Evolutionary conservation across 1,284 basidiomycete species (phyloP), one percentile per base, ranked within the genome.

Genomic region (Erythrobasidium hasegawianum): DNA sequence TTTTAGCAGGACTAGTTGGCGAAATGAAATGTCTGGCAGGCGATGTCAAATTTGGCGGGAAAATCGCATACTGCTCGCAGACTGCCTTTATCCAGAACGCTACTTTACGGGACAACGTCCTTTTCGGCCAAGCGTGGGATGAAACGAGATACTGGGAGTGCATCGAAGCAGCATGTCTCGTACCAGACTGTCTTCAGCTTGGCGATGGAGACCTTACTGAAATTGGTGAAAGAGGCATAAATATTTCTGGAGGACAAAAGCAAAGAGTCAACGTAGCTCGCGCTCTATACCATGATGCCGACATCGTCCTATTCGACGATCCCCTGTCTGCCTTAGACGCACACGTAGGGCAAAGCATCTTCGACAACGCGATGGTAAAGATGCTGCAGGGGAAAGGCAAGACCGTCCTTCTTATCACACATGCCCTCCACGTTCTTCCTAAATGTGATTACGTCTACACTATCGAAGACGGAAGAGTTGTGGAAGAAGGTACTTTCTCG

Each of bases 11-110:
- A 1, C 78, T 89, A 24, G 83, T 89, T 38, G 87, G 87, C 9
- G 87, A 89, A 77, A 89, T 89, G 87, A 80, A 83, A 41, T 79
- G 78, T 47, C 75, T 80, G 0, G 72, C 76, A 2, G 88, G 87
- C 0, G 75, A 77, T 1, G 82, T 87, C 45, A 53, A 57, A 5
- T 72, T 72, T 29, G 69, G 71, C 14, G 70, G 70, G 0, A 59
- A 69, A n/a, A 64, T 77, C 56, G 71, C 72, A 16, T 76, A 75
- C 49, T 72, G 72, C 4, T 61, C 74, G 0, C 74, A 92, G 76
- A 85, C 81, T 20, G 87, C 90, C 1, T 95, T 91, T 90, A 93
- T 95, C 58, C 90, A 92, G 76, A 90, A 89, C 73, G 85, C 86
- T 0, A 84, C 86, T 2, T 71, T 91, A 50, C 81, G 87, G 50